Evolutionary conservation across 2,329 filamentous ascomycete species (phyloP).

Genomic region (Raffaelea ambrosiae): DNA sequence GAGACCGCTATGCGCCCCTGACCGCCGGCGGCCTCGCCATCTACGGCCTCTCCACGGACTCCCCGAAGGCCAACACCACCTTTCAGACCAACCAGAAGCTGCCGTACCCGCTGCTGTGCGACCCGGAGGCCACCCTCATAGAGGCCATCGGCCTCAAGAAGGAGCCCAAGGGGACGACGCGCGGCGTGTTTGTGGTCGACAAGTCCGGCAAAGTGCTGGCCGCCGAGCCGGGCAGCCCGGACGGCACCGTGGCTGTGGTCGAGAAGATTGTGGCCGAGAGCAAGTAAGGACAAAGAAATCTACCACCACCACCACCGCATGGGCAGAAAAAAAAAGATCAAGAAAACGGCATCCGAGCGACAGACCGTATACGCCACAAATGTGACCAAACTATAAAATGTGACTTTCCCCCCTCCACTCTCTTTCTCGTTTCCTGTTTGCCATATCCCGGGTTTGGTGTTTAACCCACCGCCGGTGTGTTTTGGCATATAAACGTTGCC

Average conservation of each 20-base stretch:
- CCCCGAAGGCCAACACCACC: constrained; percentile 81
- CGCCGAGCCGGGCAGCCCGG: constrained; percentile 66
- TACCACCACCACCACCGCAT: no score
- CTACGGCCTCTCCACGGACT: constrained; percentile 84
- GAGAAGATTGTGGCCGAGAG: constrained; percentile 52
- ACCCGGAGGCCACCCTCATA: constrained; percentile 67
- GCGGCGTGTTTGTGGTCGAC: constrained; percentile 82
- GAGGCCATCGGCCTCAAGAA: constrained; percentile 86
- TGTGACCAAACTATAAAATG: no score
- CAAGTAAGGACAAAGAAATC: background rate
- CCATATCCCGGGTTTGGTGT: no score
- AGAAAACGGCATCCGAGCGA: no score
- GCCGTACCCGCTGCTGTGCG: constrained; percentile 81
- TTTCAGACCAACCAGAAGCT: constrained; percentile 91
- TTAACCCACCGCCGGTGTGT: no score
- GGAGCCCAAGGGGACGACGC: constrained; percentile 59
- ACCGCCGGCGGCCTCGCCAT: constrained; percentile 74
- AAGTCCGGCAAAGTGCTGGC: constrained; percentile 69
- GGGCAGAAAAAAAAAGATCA: no score
- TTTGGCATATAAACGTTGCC: no score
- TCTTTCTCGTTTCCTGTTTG: no score
- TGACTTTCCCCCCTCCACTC: no score
- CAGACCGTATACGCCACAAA: no score
- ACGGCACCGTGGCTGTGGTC: constrained; percentile 68
- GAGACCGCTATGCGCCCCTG: constrained; percentile 70